Evolutionary conservation across 805 yeast genomes (phyloP).

Genomic region (Starmerella khaoyaiensis): DNA sequence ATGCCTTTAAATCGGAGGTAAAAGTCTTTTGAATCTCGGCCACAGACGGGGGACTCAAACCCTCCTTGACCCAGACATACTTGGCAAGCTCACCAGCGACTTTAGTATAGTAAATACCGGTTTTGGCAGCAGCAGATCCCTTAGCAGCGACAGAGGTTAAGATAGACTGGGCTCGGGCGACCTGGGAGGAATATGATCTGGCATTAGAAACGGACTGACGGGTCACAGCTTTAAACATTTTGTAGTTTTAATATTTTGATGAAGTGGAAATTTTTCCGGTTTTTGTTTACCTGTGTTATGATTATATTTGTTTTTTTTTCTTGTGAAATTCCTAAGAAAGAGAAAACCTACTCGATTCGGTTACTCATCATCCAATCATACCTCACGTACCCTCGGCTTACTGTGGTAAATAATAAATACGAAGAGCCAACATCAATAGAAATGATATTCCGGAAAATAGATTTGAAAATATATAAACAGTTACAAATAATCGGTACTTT

Average conservation of each 20-base stretch:
- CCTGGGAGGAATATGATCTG: constrained; percentile 18
- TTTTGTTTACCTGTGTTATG: no score
- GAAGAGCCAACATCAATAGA: no score
- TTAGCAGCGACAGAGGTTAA: constrained; percentile 30
- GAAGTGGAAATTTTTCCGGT: no score
- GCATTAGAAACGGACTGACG: constrained; percentile 27
- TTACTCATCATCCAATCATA: constrained; percentile 5
- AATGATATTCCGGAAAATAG: no score
- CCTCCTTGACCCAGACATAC: constrained; percentile 81
- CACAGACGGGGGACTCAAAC: constrained; percentile 76
- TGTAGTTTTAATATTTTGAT: constrained; percentile 1
- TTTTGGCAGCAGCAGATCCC: constrained; percentile 34
- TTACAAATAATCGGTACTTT: no score
- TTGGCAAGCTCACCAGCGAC: constrained; percentile 53
- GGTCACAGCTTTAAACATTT: constrained; percentile 18
- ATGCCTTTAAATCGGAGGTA: constrained; percentile 32
- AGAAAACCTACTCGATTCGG: no score
- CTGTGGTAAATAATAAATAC: no score
- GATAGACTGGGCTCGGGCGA: constrained; percentile 14
- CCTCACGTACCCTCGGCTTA: no score
- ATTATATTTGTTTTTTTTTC: no score
- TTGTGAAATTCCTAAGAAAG: neutral
- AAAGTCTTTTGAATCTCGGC: constrained; percentile 68
- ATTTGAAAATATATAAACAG: no score
- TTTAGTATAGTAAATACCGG: constrained; percentile 66